Percentiles rank a stretch among this genome's conserved stretches.
phyloP scores from a whole-genome alignment of 805 yeast genomes.

The Spathaspora sp. region DNA sequence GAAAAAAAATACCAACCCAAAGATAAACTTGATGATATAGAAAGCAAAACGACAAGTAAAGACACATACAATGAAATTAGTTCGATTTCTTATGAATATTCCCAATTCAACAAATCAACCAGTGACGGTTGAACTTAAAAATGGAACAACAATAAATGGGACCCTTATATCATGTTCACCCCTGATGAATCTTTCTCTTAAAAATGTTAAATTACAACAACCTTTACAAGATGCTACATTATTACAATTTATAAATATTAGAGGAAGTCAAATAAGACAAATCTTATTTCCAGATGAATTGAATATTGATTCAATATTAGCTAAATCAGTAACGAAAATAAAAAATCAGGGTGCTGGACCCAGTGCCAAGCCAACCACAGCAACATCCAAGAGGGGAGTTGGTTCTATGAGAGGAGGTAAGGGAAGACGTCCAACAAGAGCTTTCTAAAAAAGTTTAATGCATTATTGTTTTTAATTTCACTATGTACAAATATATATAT shows the following conservation, averaged over 20 bases:
- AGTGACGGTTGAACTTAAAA: slow-evolving; percentile 86
- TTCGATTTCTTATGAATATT: slow-evolving; percentile 78
- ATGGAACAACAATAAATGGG: slow-evolving; percentile 85
- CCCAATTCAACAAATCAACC: slow-evolving; percentile 64
- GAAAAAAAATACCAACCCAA: background rate
- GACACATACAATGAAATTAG: slow-evolving; percentile 52
- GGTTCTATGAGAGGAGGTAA: background rate
- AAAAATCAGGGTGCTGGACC: slow-evolving; percentile 47
- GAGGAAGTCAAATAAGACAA: slow-evolving; percentile 87
- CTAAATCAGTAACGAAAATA: slow-evolving; percentile 44
- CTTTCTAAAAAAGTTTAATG: background rate
- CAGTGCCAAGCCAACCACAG: slow-evolving; percentile 9
- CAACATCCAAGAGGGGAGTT: background rate
- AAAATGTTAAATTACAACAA: slow-evolving; percentile 76
- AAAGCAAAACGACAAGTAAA: background rate
- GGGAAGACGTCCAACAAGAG: slow-evolving; percentile 3
- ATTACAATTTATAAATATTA: slow-evolving; percentile 74
- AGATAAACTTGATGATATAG: background rate
- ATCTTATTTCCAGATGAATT: slow-evolving; percentile 82
- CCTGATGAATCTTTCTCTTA: slow-evolving; percentile 81
- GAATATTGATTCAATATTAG: slow-evolving; percentile 62
- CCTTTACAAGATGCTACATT: slow-evolving; percentile 64
- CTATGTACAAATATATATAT: slow-evolving; percentile 4
- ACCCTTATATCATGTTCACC: slow-evolving; percentile 83
- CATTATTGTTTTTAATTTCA: background rate